These are phyloP conservation scores for Berberis vulgaris DNA, from an alignment of 164 flowering plant species.

Conservation along the genomic window DNA sequence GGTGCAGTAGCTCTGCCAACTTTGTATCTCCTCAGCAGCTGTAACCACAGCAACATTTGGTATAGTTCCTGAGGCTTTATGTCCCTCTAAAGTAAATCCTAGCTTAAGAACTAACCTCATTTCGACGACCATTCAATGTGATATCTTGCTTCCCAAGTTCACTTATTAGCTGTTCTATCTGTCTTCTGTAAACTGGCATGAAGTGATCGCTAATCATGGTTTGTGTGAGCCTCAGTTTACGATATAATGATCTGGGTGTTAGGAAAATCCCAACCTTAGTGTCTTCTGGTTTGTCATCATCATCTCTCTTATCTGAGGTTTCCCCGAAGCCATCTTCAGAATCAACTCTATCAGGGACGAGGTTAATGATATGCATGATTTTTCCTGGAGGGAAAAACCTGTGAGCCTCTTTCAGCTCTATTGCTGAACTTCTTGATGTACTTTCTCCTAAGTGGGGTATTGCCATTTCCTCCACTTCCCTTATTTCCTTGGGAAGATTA, in stretches of 20 bases:
- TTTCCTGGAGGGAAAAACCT: constrained; percentile 90
- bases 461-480: constrained; percentile 77
- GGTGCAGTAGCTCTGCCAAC: too few relatives aligned
- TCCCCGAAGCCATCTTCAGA: constrained; percentile 16
- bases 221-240: constrained; percentile 77
- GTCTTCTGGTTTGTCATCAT: constrained; percentile 14
- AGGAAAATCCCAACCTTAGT: constrained; percentile 59
- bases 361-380: constrained; percentile 72
- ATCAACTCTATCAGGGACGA: constrained; percentile 18
- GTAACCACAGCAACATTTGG: too few relatives aligned
- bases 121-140: too few relatives aligned
- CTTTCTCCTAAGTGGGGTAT: constrained; percentile 47
- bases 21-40: too few relatives aligned
- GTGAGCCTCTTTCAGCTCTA: constrained; percentile 64
- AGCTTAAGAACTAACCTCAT: too few relatives aligned
- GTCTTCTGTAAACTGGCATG: constrained; percentile 87
- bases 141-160: constrained; percentile 45
- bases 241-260: constrained; percentile 66
- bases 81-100: too few relatives aligned
- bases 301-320: constrained; percentile 20
- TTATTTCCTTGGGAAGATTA: constrained; percentile 47
- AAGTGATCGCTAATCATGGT: constrained; percentile 89
- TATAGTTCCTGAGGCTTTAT: too few relatives aligned
- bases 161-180: constrained; percentile 62
- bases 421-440: constrained; percentile 29